Evolutionary conservation across 1,139 yeast species (phyloP), one percentile per base, ranked within the genome.

Genomic region (Saccharomyces hybrid): DNA sequence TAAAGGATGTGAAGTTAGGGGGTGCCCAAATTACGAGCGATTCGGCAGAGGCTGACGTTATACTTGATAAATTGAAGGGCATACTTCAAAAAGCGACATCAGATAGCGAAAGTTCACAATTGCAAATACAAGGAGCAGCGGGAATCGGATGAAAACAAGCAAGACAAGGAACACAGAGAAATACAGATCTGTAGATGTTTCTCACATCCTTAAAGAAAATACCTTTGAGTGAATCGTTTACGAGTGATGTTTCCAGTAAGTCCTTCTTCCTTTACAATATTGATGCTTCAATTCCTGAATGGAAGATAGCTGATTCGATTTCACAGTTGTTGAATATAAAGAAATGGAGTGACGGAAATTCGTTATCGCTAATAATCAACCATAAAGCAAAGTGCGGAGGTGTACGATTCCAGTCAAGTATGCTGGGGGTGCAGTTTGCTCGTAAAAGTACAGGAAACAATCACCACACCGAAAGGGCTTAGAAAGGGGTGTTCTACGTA

Each of bases 1-100:
- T 77, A 58, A 76, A 78, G 55, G 71, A 75, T 44, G 71, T 70
- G 46, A 73, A 70, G 56, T 65, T 76, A 9, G 76, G 77, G 12
- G 76, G 76, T 19, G 77, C 76, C n/a, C 63, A 66, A 11, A 59
- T 71, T 1, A 69, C 71, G 1, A 59, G 67, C 3, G 66, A 68
- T 51, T 63, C 69, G 2, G 67, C 62, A 2, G 68, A 67, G 50
- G 68, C 75, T 1, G 68, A 66, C 31, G 72, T 71, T 64, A 64
- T 77, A 4, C 56, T 67, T 57, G 55, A 58, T 9, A 65, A 63
- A 48, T 52, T 69, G 49, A 63, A 72, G 54, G 50, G 60, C 48
- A 56, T 55, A 4, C 26, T 56, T 16, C 24, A 55, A 50, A 48
- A 48, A 32, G 31, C 47, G 19, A 31, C 50, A n/a, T 52, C 50